phyloP scores from a whole-genome alignment of 2,329 filamentous ascomycete species.

The Hymenoscyphus linearis region DNA sequence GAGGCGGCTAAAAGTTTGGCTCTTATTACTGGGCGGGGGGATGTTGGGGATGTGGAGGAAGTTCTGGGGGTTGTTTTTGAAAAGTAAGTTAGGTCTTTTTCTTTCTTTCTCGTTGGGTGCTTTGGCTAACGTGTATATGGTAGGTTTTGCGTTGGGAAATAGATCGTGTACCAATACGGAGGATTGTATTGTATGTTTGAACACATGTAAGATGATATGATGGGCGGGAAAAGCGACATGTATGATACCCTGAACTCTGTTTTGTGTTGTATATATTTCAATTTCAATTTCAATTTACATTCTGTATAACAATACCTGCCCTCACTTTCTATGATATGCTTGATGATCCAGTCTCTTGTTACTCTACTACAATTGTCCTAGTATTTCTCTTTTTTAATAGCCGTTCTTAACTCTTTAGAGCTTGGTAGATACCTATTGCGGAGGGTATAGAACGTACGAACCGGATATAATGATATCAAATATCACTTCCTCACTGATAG shows the following conservation, averaged over 20 bases:
- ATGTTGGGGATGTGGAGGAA: conserved; percentile 87
- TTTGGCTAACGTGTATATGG: neutral
- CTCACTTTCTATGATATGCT: neutral
- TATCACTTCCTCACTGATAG: neutral
- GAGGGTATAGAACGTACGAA: too few species aligned
- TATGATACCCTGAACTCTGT: neutral
- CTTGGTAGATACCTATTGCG: too few species aligned
- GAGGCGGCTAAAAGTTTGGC: conserved; percentile 76
- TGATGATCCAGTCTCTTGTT: neutral
- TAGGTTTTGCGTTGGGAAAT: conserved; percentile 32
- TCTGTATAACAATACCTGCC: neutral
- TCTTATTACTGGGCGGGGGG: conserved; percentile 80
- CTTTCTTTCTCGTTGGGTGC: neutral
- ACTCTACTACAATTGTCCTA: too few species aligned
- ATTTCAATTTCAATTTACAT: neutral
- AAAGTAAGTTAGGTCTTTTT: conserved; percentile 52
- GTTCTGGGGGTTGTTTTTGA: conserved; percentile 96
- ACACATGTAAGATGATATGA: neutral
- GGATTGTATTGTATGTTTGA: neutral
- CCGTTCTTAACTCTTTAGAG: too few species aligned
- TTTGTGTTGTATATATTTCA: neutral
- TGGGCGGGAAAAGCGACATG: neutral
- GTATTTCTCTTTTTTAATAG: too few species aligned
- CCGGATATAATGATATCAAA: neutral
- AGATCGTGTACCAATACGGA: neutral